Evolutionary conservation across 495 filamentous ascomycete genomes (phyloP).

Genomic region (Paragyromitra xinjiangensis): DNA sequence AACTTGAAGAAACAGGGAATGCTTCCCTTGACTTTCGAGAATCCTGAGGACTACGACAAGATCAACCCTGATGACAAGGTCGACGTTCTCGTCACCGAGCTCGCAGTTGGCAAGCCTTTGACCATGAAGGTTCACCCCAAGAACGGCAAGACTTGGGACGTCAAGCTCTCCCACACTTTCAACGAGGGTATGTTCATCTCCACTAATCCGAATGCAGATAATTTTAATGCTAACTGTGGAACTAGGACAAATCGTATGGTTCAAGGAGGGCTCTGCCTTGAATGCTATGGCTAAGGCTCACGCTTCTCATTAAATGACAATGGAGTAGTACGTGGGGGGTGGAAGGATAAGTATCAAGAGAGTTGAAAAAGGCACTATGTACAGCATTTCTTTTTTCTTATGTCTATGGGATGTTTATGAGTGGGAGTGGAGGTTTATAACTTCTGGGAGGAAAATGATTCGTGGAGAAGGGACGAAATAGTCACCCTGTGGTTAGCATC

Average conservation of each 20-base stretch:
- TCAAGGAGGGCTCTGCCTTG: constrained; percentile 93
- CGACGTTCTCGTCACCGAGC: constrained; percentile 79
- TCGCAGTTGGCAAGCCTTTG: constrained; percentile 92
- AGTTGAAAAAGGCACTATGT: constrained; percentile 20
- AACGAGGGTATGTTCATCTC: constrained; percentile 68
- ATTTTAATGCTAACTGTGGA: constrained; percentile 7
- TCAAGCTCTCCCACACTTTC: constrained; percentile 92
- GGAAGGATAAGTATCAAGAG: constrained; percentile 30
- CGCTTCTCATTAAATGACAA: constrained; percentile 37
- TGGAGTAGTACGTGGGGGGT: not conserved
- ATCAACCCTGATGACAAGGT: constrained; percentile 89
- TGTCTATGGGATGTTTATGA: constrained; percentile 37
- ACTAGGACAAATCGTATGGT: constrained; percentile 90
- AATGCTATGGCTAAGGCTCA: constrained; percentile 93
- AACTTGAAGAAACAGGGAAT: constrained; percentile 99
- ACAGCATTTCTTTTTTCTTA: constrained; percentile 45
- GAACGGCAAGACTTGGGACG: constrained; percentile 78
- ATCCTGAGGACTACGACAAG: constrained; percentile 97
- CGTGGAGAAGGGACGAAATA: constrained; percentile 59
- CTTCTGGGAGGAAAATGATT: not conserved
- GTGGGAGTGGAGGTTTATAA: constrained; percentile 11
- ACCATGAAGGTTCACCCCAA: constrained; percentile 91
- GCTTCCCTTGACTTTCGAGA: constrained; percentile 93
- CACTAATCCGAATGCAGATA: not conserved
- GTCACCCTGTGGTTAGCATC: constrained; percentile 59